A percentile compares a stretch with the other conserved stretches of the same genome.
phyloP scores from a whole-genome alignment of 108 stramenopile genomes.

The Fragilaria crotonensis region DNA sequence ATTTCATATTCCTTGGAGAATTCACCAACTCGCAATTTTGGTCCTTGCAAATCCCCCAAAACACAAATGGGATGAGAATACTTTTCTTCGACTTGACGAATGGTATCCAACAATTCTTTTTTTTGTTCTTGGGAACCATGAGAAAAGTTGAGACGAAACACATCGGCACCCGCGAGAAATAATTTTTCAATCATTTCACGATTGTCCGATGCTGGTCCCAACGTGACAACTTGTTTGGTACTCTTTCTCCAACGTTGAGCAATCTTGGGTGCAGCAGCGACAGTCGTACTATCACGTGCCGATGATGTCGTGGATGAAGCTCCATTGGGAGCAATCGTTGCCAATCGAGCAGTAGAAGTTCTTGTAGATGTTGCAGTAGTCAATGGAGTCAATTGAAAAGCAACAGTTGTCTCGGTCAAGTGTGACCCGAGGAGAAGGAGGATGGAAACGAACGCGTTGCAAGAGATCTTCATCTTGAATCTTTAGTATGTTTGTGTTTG shows the following conservation, averaged over 20 bases:
- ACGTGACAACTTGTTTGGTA: slow-evolving; percentile 88
- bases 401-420: not conserved
- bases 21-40: slow-evolving; percentile 89
- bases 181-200: slow-evolving; percentile 90
- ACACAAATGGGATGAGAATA: slow-evolving; percentile 93
- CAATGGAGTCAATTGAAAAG: not conserved
- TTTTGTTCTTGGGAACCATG: slow-evolving; percentile 95
- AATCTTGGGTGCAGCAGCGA: slow-evolving; percentile 40
- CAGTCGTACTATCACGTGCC: slow-evolving; percentile 11
- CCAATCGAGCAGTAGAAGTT: not conserved
- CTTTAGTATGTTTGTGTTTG: not conserved
- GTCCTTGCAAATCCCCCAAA: slow-evolving; percentile 93
- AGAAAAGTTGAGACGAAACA: slow-evolving; percentile 93
- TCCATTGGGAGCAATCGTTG: slow-evolving; percentile 1
- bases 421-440: not conserved
- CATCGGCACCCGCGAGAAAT: slow-evolving; percentile 91
- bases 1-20: slow-evolving; percentile 72
- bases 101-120: slow-evolving; percentile 77
- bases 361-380: not conserved
- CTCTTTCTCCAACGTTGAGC: slow-evolving; percentile 80
- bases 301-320: not conserved
- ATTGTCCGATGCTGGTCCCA: slow-evolving; percentile 84
- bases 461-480: not conserved
- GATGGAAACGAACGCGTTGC: not conserved
- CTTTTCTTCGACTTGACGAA: slow-evolving; percentile 81